These are phyloP conservation scores for Serendipita sp. DNA, from an alignment of 768 basidiomycete genomes.

Conservation along the genomic window DNA sequence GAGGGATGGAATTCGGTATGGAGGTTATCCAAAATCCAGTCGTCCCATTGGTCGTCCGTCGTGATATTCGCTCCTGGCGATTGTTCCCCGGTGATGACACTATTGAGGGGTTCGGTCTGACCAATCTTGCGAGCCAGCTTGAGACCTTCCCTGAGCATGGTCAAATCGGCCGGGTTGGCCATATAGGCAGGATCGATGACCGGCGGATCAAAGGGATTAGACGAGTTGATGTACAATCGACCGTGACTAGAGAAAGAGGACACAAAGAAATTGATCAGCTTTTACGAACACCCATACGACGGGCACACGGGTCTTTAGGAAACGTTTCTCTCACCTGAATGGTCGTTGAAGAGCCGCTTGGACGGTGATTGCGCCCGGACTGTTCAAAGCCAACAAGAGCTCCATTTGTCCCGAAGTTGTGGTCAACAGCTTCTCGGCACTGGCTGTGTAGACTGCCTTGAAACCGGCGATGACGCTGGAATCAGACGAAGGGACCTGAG, in stretches of 20 bases:
- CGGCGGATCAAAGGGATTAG: constrained; percentile 41
- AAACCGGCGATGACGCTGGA: constrained; percentile 34
- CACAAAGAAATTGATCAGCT: too few species aligned
- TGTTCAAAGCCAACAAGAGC: constrained; percentile 30
- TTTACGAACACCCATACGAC: too few species aligned
- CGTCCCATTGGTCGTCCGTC: constrained; percentile 40
- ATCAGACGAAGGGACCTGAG: constrained; percentile 30
- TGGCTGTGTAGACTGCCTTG: constrained; percentile 35
- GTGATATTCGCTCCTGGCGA: constrained; percentile 32
- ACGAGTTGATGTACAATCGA: constrained; percentile 41
- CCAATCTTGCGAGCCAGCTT: constrained; percentile 45
- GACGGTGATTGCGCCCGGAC: constrained; percentile 26
- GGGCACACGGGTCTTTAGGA: constrained; percentile 8
- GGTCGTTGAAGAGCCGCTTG: constrained; percentile 55
- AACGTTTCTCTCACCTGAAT: constrained; percentile 23
- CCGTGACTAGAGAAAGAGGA: constrained; percentile 28
- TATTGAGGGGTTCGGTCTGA: constrained; percentile 32
- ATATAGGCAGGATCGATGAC: constrained; percentile 53
- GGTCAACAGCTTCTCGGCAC: constrained; percentile 24
- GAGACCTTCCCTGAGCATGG: constrained; percentile 39
- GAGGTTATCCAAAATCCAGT: constrained; percentile 28
- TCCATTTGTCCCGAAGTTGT: constrained; percentile 37
- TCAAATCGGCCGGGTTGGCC: constrained; percentile 34
- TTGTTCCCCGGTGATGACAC: constrained; percentile 29
- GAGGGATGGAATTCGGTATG: constrained; percentile 46